A percentile compares a stretch with the other conserved stretches of the same genome.
Conservation (phyloP, 148 eudicot genomes). For the Oxyria digyna region DNA sequence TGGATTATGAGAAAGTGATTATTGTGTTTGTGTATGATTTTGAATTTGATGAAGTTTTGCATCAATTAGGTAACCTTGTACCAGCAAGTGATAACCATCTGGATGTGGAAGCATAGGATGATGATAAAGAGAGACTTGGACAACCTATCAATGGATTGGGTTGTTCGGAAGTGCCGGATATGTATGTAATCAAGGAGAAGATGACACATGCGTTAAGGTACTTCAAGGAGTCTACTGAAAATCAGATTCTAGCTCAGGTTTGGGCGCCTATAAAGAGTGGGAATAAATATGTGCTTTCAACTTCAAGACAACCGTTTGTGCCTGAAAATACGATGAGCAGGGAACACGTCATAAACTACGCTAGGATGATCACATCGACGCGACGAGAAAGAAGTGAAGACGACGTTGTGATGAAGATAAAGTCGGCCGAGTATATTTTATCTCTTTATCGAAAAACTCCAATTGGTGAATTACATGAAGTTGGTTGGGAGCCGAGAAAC, state of each 20-base stretch:
- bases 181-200: slow-evolving; percentile 61
- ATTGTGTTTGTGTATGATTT: background rate
- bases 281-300: slow-evolving; percentile 59
- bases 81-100: slow-evolving; percentile 17
- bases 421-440: too few relatives aligned
- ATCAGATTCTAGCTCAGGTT: slow-evolving; percentile 78
- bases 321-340: too few relatives aligned
- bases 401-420: too few relatives aligned
- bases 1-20: background rate
- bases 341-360: too few relatives aligned
- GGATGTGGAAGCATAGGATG: slow-evolving; percentile 21
- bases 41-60: background rate
- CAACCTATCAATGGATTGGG: slow-evolving; percentile 25
- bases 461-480: too few relatives aligned
- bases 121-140: slow-evolving; percentile 25
- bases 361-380: too few relatives aligned
- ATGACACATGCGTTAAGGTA: slow-evolving; percentile 73
- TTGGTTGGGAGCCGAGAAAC: too few relatives aligned
- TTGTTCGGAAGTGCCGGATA: slow-evolving; percentile 30
- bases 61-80: slow-evolving; percentile 27
- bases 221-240: slow-evolving; percentile 64
- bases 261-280: slow-evolving; percentile 85
- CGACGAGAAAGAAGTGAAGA: too few relatives aligned
- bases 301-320: slow-evolving; percentile 93
- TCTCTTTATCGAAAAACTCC: too few relatives aligned